Evolutionary conservation across 23 red algal species (phyloP).

Genomic region (Gracilaria caudata): DNA sequence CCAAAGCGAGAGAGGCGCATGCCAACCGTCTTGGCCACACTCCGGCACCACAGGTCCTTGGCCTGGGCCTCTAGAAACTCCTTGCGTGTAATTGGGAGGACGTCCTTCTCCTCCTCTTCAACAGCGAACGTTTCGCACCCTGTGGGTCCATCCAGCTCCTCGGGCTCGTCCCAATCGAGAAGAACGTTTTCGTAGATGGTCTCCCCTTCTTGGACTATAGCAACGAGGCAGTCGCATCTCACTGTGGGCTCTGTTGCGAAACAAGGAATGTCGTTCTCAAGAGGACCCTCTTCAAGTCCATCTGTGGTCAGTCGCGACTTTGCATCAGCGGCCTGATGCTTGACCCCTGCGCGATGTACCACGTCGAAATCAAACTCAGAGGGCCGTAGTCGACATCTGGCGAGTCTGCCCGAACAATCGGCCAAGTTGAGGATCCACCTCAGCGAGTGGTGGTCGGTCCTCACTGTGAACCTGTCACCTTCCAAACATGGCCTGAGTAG

Average conservation of each 20-base stretch:
- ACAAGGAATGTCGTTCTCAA: background rate
- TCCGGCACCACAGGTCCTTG: background rate
- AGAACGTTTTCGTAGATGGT: too few species aligned
- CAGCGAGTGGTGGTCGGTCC: conserved; percentile 39
- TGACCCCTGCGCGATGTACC: background rate
- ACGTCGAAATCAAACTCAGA: conserved; percentile 44
- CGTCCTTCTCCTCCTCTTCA: too few species aligned
- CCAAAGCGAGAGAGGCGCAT: background rate
- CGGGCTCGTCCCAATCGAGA: too few species aligned
- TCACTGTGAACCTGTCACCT: conserved; percentile 3
- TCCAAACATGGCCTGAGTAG: conserved; percentile 8
- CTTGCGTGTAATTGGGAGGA: background rate
- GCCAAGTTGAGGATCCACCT: conserved; percentile 12
- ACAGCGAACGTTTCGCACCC: too few species aligned
- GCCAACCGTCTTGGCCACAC: background rate
- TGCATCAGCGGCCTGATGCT: conserved; percentile 8
- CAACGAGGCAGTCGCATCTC: too few species aligned
- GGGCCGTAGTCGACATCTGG: conserved; percentile 26
- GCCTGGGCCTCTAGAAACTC: background rate
- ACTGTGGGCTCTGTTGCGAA: background rate
- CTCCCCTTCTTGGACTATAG: too few species aligned
- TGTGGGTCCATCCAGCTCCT: too few species aligned
- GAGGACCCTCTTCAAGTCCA: background rate
- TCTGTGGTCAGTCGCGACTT: conserved; percentile 27
- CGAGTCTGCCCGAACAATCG: background rate